Conservation (phyloP, 2,329 filamentous ascomycete species). For the Domatiomyces globalis region DNA sequence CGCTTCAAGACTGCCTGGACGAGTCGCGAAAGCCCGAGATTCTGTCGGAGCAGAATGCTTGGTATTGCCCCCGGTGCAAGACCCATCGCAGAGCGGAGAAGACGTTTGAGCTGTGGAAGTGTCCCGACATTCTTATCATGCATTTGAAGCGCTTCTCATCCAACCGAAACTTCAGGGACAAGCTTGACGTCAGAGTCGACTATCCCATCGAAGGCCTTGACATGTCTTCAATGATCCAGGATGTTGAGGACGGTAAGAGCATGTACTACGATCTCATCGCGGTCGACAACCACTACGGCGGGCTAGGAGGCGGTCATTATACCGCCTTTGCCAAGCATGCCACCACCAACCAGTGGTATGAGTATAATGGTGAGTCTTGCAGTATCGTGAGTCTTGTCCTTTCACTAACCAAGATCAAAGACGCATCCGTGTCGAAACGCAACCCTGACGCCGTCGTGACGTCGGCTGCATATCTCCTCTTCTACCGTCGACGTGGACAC, state of each 20-base stretch:
- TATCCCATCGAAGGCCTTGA: conserved; percentile 84
- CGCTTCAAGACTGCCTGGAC: conserved; percentile 76
- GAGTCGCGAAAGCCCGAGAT: conserved; percentile 93
- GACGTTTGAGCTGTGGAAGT: conserved; percentile 94
- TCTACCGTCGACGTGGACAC: conserved; percentile 77
- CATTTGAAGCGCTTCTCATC: conserved; percentile 94
- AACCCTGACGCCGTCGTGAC: conserved; percentile 54
- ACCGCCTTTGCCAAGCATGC: conserved; percentile 92
- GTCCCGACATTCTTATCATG: conserved; percentile 84
- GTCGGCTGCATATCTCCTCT: conserved; percentile 74
- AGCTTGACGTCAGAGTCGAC: conserved; percentile 79
- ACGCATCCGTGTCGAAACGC: conserved; percentile 56
- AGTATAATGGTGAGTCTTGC: conserved; percentile 68
- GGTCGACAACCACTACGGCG: conserved; percentile 90
- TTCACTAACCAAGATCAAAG: conserved; percentile 40
- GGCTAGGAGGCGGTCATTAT: conserved; percentile 88
- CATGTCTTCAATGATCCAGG: conserved; percentile 61
- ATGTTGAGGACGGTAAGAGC: conserved; percentile 65
- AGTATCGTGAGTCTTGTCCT: not conserved
- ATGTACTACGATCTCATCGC: conserved; percentile 87
- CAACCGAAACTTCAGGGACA: conserved; percentile 67
- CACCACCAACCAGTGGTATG: conserved; percentile 77
- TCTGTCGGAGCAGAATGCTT: conserved; percentile 86
- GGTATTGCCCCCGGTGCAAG: conserved; percentile 95
- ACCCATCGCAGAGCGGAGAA: conserved; percentile 85